Conservation (phyloP, 805 yeast species). For the Cyberlindnera petersonii region DNA sequence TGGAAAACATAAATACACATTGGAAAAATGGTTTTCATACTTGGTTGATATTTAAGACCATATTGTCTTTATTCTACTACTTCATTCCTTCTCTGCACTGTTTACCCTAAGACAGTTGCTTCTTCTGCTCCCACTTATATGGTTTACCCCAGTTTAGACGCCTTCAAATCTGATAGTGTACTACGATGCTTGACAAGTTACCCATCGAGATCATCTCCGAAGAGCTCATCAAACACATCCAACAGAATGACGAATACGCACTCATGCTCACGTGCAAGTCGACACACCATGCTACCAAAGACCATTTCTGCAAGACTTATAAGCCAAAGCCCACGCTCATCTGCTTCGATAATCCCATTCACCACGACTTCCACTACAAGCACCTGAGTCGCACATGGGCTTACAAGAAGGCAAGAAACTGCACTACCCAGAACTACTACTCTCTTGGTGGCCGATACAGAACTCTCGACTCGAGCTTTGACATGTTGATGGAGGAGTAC, state of each 20-base stretch:
- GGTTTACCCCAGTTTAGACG: not conserved
- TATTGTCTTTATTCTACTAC: not conserved
- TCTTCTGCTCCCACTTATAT: not conserved
- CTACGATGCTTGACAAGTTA: constrained; percentile 25
- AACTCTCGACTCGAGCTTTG: constrained; percentile 6
- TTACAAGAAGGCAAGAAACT: constrained; percentile 6
- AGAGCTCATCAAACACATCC: constrained; percentile 17
- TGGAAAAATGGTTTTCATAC: not conserved
- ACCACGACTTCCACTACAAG: constrained; percentile 16
- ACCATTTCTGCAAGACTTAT: constrained; percentile 10
- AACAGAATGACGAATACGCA: constrained; percentile 19
- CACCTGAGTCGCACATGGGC: constrained; percentile 11
- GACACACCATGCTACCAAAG: constrained; percentile 17
- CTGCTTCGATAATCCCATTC: constrained; percentile 22
- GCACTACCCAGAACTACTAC: constrained; percentile 16
- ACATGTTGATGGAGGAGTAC: constrained; percentile 9
- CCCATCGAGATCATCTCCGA: constrained; percentile 22
- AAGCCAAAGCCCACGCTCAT: constrained; percentile 15
- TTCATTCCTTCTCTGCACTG: not conserved
- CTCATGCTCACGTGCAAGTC: constrained; percentile 22
- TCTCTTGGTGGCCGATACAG: constrained; percentile 9
- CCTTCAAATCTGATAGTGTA: too few relatives aligned
- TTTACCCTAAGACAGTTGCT: too few relatives aligned
- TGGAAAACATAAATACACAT: too few relatives aligned
- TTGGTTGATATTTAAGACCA: too few relatives aligned